phyloP scores from a whole-genome alignment of 768 basidiomycete genomes.

The Leucocoprinus sp. region DNA sequence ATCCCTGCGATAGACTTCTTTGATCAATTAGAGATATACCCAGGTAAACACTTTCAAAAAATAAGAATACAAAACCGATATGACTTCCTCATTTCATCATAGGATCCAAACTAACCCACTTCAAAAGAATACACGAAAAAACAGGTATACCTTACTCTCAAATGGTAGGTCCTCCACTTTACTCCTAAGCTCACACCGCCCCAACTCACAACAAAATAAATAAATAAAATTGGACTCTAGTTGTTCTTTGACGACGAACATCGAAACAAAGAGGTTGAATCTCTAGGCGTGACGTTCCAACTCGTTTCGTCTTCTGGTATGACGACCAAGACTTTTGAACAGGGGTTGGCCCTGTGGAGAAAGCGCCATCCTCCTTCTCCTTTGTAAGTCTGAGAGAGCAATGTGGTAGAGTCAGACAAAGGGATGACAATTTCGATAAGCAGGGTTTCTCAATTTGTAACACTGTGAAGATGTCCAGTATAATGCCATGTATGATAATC shows the following conservation, averaged over 20 bases:
- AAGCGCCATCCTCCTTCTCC: slow-evolving; percentile 28
- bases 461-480: too few species aligned
- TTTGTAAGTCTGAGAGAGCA: too few species aligned
- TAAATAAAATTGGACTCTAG: too few species aligned
- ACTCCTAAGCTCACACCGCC: background rate
- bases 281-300: slow-evolving; percentile 73
- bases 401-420: too few species aligned
- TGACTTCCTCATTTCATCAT: background rate
- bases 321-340: slow-evolving; percentile 51
- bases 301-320: slow-evolving; percentile 55
- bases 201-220: slow-evolving; percentile 20
- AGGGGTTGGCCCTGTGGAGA: slow-evolving; percentile 70
- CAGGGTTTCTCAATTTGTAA: too few species aligned
- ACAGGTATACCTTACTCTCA: slow-evolving; percentile 74
- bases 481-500: too few species aligned
- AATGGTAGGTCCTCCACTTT: slow-evolving; percentile 43
- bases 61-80: background rate
- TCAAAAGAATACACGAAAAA: slow-evolving; percentile 60
- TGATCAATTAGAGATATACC: slow-evolving; percentile 69
- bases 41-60: slow-evolving; percentile 29
- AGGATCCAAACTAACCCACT: slow-evolving; percentile 80
- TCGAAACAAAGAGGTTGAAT: slow-evolving; percentile 55
- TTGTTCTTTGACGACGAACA: slow-evolving; percentile 69
- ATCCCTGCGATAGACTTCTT: slow-evolving; percentile 53
- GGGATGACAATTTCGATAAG: too few species aligned